Conservation (phyloP, 495 filamentous ascomycete genomes). For the Lasiosphaeriaceae sp. region DNA sequence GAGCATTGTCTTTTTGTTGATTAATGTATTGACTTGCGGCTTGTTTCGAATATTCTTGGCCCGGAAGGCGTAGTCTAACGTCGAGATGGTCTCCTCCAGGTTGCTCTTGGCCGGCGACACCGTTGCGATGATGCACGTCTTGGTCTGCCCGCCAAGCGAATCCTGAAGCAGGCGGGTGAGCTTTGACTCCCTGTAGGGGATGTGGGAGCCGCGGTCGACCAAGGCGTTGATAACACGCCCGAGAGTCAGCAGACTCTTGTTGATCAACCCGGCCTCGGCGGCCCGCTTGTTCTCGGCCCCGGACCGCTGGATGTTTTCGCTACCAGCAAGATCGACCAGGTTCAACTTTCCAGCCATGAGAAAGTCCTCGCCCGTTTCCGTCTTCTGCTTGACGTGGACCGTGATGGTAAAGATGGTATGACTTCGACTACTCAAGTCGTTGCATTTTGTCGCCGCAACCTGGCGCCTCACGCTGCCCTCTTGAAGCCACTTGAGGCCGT, state of each 20-base stretch:
- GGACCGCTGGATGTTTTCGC: slow-evolving; percentile 94
- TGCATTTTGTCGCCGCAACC: slow-evolving; percentile 96
- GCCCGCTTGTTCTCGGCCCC: slow-evolving; percentile 97
- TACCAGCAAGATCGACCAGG: slow-evolving; percentile 91
- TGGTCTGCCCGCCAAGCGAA: slow-evolving; percentile 89
- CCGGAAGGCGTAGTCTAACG: slow-evolving; percentile 92
- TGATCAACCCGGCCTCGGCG: slow-evolving; percentile 92
- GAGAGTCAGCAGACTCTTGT: slow-evolving; percentile 92
- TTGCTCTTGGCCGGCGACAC: slow-evolving; percentile 92
- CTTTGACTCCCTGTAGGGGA: slow-evolving; percentile 96
- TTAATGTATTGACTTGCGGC: slow-evolving; percentile 85
- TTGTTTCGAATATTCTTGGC: slow-evolving; percentile 99
- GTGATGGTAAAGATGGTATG: slow-evolving; percentile 97
- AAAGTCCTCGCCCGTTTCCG: slow-evolving; percentile 79
- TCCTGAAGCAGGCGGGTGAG: slow-evolving; percentile 93
- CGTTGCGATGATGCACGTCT: slow-evolving; percentile 98
- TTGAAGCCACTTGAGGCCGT: slow-evolving; percentile 85
- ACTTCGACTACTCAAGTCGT: slow-evolving; percentile 91
- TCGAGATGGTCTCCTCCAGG: slow-evolving; percentile 95
- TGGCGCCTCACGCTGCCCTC: slow-evolving; percentile 88
- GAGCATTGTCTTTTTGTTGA: slow-evolving; percentile 88
- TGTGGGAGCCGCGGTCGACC: slow-evolving; percentile 85
- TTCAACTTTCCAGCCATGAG: slow-evolving; percentile 94
- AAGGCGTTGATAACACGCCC: slow-evolving; percentile 97
- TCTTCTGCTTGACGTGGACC: slow-evolving; percentile 73